Percentiles rank a stretch among this genome's conserved stretches.
These are phyloP conservation scores for Euphorbia pulcherrima DNA, from an alignment of 345 rosid genomes.

Conservation along the genomic window DNA sequence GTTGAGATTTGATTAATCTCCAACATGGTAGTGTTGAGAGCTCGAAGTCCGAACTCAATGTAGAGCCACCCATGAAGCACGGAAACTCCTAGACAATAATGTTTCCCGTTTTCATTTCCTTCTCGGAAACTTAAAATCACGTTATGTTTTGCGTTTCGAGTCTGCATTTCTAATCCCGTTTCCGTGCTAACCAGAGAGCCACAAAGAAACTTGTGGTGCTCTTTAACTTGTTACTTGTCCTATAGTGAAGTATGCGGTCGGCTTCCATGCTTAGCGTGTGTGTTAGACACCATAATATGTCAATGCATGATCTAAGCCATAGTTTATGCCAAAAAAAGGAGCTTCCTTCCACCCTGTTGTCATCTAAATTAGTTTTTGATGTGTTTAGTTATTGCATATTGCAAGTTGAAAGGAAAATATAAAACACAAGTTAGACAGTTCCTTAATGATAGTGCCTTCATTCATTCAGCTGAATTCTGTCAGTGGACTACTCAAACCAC, in stretches of 20 bases:
- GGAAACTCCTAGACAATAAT: too few species aligned
- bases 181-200: too few species aligned
- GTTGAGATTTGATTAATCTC: not conserved
- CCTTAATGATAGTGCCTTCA: not conserved
- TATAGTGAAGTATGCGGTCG: not conserved
- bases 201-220: too few species aligned
- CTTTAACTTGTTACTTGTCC: too few species aligned
- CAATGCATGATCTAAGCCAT: not conserved
- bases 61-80: too few species aligned
- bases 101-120: too few species aligned
- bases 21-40: not conserved
- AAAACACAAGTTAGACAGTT: not conserved
- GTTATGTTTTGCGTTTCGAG: too few species aligned
- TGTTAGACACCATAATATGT: not conserved
- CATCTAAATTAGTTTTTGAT: not conserved
- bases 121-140: too few species aligned
- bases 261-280: not conserved
- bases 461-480: not conserved
- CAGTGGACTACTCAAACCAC: not conserved
- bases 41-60: too few species aligned
- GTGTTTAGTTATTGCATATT: not conserved
- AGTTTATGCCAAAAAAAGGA: not conserved
- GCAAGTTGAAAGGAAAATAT: not conserved
- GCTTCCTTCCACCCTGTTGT: not conserved
- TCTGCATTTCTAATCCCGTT: too few species aligned